phyloP scores from a whole-genome alignment of 2,329 filamentous ascomycete genomes.

The Neonectria neomacrospora region DNA sequence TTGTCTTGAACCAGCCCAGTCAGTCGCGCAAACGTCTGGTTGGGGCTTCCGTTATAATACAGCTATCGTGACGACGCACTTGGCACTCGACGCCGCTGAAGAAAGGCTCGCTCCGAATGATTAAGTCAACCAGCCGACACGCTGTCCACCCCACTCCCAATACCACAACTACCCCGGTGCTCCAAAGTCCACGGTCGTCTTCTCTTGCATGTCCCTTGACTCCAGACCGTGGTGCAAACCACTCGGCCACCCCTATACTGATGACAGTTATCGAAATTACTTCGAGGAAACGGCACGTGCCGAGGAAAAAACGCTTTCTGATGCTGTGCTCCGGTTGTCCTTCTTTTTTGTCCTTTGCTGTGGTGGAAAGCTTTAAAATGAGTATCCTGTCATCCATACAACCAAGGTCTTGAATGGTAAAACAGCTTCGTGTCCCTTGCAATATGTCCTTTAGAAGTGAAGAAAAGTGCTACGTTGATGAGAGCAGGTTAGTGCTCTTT shows the following conservation, averaged over 20 bases:
- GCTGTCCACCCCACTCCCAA: constrained; percentile 14
- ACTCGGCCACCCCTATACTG: constrained; percentile 14
- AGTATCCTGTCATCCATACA: constrained; percentile 40
- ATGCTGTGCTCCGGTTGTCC: constrained; percentile 26
- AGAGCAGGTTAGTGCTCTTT: constrained; percentile 68
- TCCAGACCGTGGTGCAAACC: constrained; percentile 13
- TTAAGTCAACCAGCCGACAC: constrained; percentile 21
- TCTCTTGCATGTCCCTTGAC: constrained; percentile 21
- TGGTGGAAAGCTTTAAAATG: constrained; percentile 33
- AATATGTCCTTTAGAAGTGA: constrained; percentile 25
- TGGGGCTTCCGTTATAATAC: constrained; percentile 35
- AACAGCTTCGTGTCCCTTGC: constrained; percentile 19
- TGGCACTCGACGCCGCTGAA: constrained; percentile 13
- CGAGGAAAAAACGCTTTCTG: constrained; percentile 26
- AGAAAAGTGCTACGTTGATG: constrained; percentile 34
- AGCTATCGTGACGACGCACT: constrained; percentile 20
- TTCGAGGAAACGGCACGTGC: constrained; percentile 18
- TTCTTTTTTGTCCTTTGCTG: constrained; percentile 32
- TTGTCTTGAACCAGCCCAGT: constrained; percentile 16
- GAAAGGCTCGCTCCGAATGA: constrained; percentile 18
- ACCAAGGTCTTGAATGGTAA: constrained; percentile 26
- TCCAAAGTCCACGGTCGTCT: constrained; percentile 10
- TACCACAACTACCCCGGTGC: background rate
- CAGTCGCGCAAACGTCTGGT: constrained; percentile 17
- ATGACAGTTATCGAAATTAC: constrained; percentile 16